A percentile compares a stretch with the other conserved stretches of the same genome.
Conservation (phyloP, 441 rosid species). For the Omphalea diandra region DNA sequence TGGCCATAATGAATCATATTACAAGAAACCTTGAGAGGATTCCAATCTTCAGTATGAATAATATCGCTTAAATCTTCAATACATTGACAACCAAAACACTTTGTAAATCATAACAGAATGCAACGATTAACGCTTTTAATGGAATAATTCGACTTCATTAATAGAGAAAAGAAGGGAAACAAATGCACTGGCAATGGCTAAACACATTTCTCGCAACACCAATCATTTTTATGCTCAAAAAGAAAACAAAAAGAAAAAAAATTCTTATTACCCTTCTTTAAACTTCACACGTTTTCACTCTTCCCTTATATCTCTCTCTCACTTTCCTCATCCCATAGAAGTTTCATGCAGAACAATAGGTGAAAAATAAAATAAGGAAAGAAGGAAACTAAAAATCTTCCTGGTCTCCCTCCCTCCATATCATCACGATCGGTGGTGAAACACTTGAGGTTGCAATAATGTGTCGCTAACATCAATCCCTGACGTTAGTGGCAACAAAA, state of each 20-base stretch:
- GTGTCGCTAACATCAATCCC: slow-evolving; percentile 5
- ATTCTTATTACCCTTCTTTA: background rate
- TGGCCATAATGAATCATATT: too few relatives aligned
- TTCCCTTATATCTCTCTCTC: slow-evolving; percentile 9
- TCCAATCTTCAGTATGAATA: too few relatives aligned
- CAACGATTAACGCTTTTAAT: background rate
- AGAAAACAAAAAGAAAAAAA: background rate
- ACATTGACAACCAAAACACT: background rate
- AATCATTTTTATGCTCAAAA: slow-evolving; percentile 6
- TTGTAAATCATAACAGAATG: background rate
- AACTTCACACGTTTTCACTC: background rate
- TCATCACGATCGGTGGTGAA: background rate
- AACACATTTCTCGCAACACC: slow-evolving; percentile 30
- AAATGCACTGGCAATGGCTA: slow-evolving; percentile 19
- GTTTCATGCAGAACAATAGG: background rate
- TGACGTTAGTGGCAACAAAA: background rate
- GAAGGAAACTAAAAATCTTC: background rate
- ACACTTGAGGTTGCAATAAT: background rate
- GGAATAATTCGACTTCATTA: background rate
- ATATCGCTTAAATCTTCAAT: background rate
- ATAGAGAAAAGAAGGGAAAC: background rate
- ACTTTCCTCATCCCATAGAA: background rate
- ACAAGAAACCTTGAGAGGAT: too few relatives aligned
- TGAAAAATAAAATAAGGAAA: background rate
- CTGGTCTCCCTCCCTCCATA: slow-evolving; percentile 17